A percentile compares a stretch with the other conserved stretches of the same genome.
These are phyloP conservation scores for Aspergillus versicolor DNA, from an alignment of 2,329 filamentous ascomycete species.

Conservation along the genomic window DNA sequence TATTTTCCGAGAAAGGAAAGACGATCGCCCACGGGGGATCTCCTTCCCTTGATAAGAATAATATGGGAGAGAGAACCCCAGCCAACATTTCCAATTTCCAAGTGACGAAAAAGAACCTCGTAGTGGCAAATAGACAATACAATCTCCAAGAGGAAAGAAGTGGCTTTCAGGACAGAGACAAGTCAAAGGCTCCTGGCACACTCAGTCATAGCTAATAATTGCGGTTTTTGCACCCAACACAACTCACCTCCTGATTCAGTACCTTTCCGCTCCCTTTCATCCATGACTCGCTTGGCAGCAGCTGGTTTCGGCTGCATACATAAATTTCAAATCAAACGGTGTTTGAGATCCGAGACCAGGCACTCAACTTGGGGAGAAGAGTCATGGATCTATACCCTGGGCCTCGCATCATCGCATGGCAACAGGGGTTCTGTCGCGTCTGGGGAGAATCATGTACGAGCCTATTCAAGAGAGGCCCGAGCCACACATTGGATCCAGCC, in stretches of 20 bases:
- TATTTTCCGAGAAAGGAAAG: background rate
- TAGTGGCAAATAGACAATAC: background rate
- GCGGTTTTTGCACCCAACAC: background rate
- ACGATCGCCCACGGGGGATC: conserved; percentile 1
- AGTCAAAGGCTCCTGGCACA: background rate
- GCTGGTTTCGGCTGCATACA: conserved; percentile 2
- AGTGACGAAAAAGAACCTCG: background rate
- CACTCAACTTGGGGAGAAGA: background rate
- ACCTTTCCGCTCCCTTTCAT: background rate
- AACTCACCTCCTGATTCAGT: background rate
- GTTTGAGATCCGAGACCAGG: background rate
- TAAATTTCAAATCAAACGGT: background rate
- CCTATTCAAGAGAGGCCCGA: background rate
- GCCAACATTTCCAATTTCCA: background rate
- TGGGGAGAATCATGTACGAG: background rate
- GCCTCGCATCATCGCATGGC: background rate
- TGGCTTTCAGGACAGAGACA: background rate
- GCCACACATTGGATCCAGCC: background rate
- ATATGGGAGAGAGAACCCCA: background rate
- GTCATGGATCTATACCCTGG: background rate
- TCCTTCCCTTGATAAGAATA: background rate
- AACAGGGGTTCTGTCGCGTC: background rate
- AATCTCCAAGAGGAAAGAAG: background rate
- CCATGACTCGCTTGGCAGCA: no score
- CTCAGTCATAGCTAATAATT: background rate